Conservation (phyloP, 2,329 filamentous ascomycete species). For the Arachnopeziza araneosa region DNA sequence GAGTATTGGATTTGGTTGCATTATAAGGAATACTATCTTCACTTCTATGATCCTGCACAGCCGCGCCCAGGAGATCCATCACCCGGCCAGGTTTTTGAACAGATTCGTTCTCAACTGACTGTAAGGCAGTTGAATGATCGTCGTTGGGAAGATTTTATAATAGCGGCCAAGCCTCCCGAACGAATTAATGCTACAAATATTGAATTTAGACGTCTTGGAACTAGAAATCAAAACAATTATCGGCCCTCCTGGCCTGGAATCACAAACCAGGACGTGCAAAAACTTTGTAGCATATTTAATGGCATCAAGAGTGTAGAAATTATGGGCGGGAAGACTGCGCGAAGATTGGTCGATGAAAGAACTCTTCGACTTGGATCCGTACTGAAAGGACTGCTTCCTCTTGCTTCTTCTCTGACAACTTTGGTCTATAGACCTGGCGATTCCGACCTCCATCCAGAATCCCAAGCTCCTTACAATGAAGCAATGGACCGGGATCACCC, state of each 20-base stretch:
- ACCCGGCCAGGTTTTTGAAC: background rate
- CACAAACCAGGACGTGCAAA: background rate
- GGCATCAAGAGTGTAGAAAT: background rate
- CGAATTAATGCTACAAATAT: background rate
- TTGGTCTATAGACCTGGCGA: background rate
- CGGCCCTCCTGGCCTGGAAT: background rate
- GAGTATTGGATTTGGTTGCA: background rate
- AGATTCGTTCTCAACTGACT: background rate
- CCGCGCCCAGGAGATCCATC: background rate
- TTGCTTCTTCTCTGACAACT: background rate
- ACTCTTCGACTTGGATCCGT: background rate
- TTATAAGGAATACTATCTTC: background rate
- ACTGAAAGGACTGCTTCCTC: background rate
- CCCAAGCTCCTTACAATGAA: background rate
- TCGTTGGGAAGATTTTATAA: background rate
- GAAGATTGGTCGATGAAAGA: background rate
- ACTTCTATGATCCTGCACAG: background rate
- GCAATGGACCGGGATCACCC: background rate
- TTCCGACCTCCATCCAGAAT: background rate
- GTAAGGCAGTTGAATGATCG: background rate
- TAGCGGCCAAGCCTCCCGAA: background rate
- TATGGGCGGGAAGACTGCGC: background rate
- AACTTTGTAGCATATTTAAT: background rate
- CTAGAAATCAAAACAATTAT: background rate
- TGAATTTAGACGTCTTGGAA: background rate